Evolutionary conservation across 805 yeast species (phyloP).

Genomic region (Danielia oregonensis): DNA sequence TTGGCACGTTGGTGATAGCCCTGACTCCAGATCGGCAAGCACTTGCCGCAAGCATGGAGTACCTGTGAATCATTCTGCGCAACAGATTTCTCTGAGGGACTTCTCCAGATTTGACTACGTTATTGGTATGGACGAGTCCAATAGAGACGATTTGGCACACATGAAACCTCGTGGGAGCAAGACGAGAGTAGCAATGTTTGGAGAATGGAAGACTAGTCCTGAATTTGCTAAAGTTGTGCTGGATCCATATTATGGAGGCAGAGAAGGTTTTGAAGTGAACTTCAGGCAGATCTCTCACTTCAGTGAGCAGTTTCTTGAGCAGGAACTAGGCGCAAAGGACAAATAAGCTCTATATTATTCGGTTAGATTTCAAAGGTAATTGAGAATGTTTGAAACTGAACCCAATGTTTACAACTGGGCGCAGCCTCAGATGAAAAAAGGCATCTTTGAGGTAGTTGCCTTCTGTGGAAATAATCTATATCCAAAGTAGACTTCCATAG

Average conservation of each 20-base stretch:
- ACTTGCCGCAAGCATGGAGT: conserved; percentile 71
- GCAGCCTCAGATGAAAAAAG: no score
- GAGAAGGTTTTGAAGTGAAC: conserved; percentile 75
- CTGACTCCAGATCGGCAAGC: conserved; percentile 69
- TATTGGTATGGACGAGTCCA: conserved; percentile 68
- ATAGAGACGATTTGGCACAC: conserved; percentile 46
- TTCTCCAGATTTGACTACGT: conserved; percentile 62
- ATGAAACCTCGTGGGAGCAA: conserved; percentile 50
- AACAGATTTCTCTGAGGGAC: conserved; percentile 53
- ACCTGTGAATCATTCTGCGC: conserved; percentile 71
- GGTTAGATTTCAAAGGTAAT: no score
- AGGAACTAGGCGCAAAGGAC: conserved; percentile 31
- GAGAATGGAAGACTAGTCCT: conserved; percentile 65
- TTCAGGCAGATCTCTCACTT: conserved; percentile 74
- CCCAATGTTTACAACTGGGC: no score
- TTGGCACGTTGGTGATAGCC: conserved; percentile 78
- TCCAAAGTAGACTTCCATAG: no score
- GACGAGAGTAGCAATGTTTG: conserved; percentile 62
- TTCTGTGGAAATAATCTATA: no score
- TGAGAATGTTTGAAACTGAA: no score
- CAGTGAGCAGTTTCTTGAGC: conserved; percentile 62
- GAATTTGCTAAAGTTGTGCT: conserved; percentile 57
- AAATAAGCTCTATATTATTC: no score
- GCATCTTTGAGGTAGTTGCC: no score
- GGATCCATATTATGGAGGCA: conserved; percentile 93